Conservation (phyloP, 108 stramenopile genomes). For the Pseudonitzschia multiseries region DNA sequence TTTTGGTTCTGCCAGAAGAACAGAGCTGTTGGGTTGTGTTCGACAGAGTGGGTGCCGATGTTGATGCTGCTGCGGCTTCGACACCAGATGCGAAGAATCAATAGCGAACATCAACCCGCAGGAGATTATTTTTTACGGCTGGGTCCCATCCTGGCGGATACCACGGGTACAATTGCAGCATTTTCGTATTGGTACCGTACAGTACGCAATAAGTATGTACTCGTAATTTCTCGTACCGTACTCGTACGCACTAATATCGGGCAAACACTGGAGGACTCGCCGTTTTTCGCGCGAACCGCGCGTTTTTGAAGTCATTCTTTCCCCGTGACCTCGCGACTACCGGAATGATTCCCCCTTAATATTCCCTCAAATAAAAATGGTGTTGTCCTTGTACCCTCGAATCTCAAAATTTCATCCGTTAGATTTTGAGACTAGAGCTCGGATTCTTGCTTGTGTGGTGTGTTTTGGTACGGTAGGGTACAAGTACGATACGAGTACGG, state of each 20-base stretch:
- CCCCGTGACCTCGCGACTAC: background rate
- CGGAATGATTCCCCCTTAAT: background rate
- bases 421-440: too few relatives aligned
- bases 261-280: background rate
- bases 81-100: background rate
- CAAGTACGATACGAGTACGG: too few relatives aligned
- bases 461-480: too few relatives aligned
- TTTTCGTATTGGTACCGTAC: too few relatives aligned
- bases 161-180: too few relatives aligned
- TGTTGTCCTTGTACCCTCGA: background rate
- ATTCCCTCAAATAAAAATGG: background rate
- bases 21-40: background rate
- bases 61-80: background rate
- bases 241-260: too few relatives aligned
- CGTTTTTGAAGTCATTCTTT: background rate
- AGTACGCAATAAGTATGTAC: too few relatives aligned
- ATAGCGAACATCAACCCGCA: background rate
- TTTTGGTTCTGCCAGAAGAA: background rate
- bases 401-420: slow-evolving; percentile 6
- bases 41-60: background rate
- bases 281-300: background rate
- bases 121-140: too few relatives aligned
- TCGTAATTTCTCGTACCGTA: too few relatives aligned
- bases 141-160: too few relatives aligned
- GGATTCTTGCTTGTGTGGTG: too few relatives aligned